Conservation (phyloP, 805 yeast genomes). For the Candida methanosorbosa region DNA sequence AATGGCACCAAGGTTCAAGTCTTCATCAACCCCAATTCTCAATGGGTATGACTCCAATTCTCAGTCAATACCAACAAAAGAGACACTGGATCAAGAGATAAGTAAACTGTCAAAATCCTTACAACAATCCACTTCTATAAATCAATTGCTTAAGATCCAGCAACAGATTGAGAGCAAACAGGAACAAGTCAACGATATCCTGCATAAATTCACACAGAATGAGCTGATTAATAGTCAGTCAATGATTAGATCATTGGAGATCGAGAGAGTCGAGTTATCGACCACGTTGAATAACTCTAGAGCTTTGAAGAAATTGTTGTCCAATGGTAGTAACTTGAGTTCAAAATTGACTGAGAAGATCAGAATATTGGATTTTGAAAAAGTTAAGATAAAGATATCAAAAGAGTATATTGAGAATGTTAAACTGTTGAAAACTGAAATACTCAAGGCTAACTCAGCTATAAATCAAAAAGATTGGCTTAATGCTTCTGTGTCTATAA, state of each 20-base stretch:
- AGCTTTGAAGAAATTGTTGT: slow-evolving; percentile 42
- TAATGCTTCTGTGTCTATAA: slow-evolving; percentile 66
- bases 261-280: slow-evolving; percentile 55
- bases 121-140: slow-evolving; percentile 14
- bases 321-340: slow-evolving; percentile 59
- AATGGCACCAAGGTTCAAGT: too few relatives aligned
- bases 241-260: slow-evolving; percentile 38
- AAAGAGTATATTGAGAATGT: slow-evolving; percentile 57
- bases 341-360: slow-evolving; percentile 60
- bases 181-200: slow-evolving; percentile 13
- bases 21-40: too few relatives aligned
- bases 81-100: slow-evolving; percentile 12
- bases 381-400: slow-evolving; percentile 52
- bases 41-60: not conserved
- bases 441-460: slow-evolving; percentile 60
- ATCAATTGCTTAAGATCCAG: slow-evolving; percentile 15
- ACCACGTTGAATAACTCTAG: slow-evolving; percentile 50
- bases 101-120: slow-evolving; percentile 12
- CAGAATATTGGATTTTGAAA: slow-evolving; percentile 60
- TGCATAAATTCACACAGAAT: slow-evolving; percentile 16
- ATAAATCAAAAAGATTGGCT: slow-evolving; percentile 64
- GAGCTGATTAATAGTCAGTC: slow-evolving; percentile 31
- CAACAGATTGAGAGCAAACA: slow-evolving; percentile 16
- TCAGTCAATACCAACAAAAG: slow-evolving; percentile 10
- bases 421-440: slow-evolving; percentile 54